Conservation (phyloP, 176 grass and related monocot species). For the Paspalum vaginatum region DNA sequence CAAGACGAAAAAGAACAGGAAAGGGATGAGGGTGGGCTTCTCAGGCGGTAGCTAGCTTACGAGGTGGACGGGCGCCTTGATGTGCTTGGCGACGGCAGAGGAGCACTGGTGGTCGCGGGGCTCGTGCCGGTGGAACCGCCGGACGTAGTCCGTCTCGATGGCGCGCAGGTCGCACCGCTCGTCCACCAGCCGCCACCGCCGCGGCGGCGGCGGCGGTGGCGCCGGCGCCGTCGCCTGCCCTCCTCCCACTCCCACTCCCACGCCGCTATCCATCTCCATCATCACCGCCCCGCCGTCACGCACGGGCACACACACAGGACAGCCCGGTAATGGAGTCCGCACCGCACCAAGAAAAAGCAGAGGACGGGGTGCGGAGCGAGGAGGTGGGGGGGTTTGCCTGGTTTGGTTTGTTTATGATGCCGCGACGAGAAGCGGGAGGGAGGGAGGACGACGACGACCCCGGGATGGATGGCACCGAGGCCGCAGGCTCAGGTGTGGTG, state of each 20-base stretch:
- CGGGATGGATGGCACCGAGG: conserved; percentile 37
- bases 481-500: conserved; percentile 48
- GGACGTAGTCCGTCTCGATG: conserved; percentile 73
- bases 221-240: background rate
- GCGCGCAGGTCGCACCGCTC: conserved; percentile 55
- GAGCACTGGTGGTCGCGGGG: conserved; percentile 78
- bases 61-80: conserved; percentile 86
- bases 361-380: background rate
- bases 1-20: background rate
- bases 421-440: conserved; percentile 16
- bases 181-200: conserved; percentile 70
- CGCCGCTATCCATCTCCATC: conserved; percentile 52
- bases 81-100: conserved; percentile 82
- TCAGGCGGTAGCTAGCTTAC: conserved; percentile 40
- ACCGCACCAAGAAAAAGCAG: conserved; percentile 37
- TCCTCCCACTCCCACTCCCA: conserved; percentile 9
- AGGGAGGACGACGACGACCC: conserved; percentile 29
- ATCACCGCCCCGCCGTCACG: conserved; percentile 24
- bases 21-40: background rate
- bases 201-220: background rate
- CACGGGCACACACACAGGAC: background rate
- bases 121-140: conserved; percentile 69
- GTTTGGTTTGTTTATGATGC: conserved; percentile 29
- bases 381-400: conserved; percentile 27
- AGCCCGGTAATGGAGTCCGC: conserved; percentile 2